phyloP scores from a whole-genome alignment of 192 early-diverging fungal genomes.

The Rhizophagus prolifer region DNA sequence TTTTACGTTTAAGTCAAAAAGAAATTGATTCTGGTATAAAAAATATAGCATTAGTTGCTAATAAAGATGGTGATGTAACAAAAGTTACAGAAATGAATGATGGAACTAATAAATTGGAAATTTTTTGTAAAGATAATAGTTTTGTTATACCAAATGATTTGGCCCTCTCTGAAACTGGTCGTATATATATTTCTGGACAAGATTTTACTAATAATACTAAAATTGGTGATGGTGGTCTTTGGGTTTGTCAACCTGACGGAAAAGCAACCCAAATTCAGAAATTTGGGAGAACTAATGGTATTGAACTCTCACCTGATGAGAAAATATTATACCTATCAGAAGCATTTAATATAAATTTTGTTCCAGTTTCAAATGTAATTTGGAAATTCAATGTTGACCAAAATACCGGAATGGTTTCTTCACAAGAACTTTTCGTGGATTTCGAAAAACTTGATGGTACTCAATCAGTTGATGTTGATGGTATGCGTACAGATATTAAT shows the following conservation, averaged over 20 bases:
- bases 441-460: slow-evolving; percentile 48
- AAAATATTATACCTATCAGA: slow-evolving; percentile 57
- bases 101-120: background rate
- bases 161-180: background rate
- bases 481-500: slow-evolving; percentile 50
- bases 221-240: slow-evolving; percentile 26
- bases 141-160: slow-evolving; percentile 29
- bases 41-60: slow-evolving; percentile 35
- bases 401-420: slow-evolving; percentile 32
- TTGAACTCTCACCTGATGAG: slow-evolving; percentile 57
- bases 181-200: slow-evolving; percentile 24
- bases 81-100: slow-evolving; percentile 31
- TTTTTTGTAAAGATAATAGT: slow-evolving; percentile 25
- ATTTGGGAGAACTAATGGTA: slow-evolving; percentile 56
- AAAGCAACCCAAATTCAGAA: slow-evolving; percentile 36
- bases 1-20: slow-evolving; percentile 28
- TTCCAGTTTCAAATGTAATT: slow-evolving; percentile 47
- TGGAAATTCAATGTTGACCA: slow-evolving; percentile 47
- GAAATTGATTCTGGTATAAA: slow-evolving; percentile 35
- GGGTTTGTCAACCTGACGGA: slow-evolving; percentile 31
- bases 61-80: slow-evolving; percentile 41
- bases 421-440: slow-evolving; percentile 42
- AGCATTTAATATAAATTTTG: slow-evolving; percentile 41
- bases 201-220: slow-evolving; percentile 16
- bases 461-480: slow-evolving; percentile 49